These are phyloP conservation scores for Tetrahymena malaccensis DNA, from an alignment of 73 alveolate genomes.

Conservation along the genomic window DNA sequence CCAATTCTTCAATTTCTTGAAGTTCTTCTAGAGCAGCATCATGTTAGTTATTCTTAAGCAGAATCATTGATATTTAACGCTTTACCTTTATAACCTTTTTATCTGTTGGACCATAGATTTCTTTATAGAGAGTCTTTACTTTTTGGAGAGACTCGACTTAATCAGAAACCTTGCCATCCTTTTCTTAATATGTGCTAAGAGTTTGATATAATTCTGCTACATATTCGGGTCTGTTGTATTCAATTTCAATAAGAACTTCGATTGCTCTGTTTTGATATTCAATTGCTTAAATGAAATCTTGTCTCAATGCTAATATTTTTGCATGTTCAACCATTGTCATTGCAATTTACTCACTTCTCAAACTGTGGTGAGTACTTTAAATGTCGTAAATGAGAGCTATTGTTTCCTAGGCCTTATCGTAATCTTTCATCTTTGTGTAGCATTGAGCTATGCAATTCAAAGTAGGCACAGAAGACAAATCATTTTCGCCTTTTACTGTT, in stretches of 20 bases:
- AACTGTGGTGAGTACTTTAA: constrained; percentile 54
- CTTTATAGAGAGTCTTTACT: constrained; percentile 27
- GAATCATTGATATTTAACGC: constrained; percentile 64
- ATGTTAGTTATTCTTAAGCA: constrained; percentile 48
- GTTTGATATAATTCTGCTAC: constrained; percentile 53
- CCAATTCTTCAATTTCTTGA: constrained; percentile 72
- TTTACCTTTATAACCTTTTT: constrained; percentile 78
- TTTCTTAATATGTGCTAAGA: constrained; percentile 54
- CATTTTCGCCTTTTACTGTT: constrained; percentile 54
- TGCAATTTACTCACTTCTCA: constrained; percentile 44
- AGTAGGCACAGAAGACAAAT: constrained; percentile 25
- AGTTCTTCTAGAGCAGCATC: constrained; percentile 78
- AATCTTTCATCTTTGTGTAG: constrained; percentile 64
- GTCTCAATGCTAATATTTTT: constrained; percentile 48
- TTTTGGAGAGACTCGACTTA: constrained; percentile 49
- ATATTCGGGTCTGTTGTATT: constrained; percentile 44
- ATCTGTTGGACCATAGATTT: constrained; percentile 56
- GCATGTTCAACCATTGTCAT: constrained; percentile 61
- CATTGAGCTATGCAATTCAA: constrained; percentile 27
- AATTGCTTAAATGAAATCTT: constrained; percentile 59
- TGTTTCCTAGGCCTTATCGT: constrained; percentile 52
- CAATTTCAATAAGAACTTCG: constrained; percentile 44
- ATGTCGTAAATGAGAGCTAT: constrained; percentile 59
- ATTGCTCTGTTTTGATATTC: constrained; percentile 48
- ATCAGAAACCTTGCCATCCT: constrained; percentile 46